Conservation (phyloP, 2,329 filamentous ascomycete species). For the Fusarium sulawesiense region DNA sequence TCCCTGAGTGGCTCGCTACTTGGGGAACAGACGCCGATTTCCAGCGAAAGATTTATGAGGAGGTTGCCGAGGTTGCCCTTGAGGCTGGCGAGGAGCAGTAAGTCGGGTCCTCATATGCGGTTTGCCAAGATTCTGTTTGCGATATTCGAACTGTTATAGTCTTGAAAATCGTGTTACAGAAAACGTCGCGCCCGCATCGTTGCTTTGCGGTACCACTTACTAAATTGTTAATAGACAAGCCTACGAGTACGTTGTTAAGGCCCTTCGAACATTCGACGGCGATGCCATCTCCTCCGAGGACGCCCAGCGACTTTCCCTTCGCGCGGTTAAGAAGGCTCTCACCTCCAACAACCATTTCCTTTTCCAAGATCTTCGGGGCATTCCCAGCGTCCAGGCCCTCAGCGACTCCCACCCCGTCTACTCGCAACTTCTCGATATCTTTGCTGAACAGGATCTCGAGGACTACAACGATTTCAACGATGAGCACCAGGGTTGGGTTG, state of each 20-base stretch:
- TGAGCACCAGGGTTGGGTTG: constrained; percentile 87
- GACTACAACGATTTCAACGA: constrained; percentile 96
- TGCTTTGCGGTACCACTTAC: constrained; percentile 11
- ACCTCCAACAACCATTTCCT: constrained; percentile 69
- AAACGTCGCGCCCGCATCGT: neutral
- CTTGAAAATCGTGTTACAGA: neutral
- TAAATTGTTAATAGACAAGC: constrained; percentile 59
- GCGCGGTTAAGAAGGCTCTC: constrained; percentile 66
- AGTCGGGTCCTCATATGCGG: constrained; percentile 51
- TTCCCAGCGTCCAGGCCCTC: constrained; percentile 86
- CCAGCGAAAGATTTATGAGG: constrained; percentile 84
- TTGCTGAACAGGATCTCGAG: constrained; percentile 92
- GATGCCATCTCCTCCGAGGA: constrained; percentile 68
- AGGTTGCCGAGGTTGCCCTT: constrained; percentile 82
- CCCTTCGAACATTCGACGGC: constrained; percentile 69
- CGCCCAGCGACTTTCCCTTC: constrained; percentile 69
- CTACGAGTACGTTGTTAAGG: constrained; percentile 75
- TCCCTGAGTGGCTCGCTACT: constrained; percentile 82
- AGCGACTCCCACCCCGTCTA: constrained; percentile 85
- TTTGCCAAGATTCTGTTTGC: constrained; percentile 2
- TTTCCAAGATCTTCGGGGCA: constrained; percentile 84
- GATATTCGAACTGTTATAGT: neutral
- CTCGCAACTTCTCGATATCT: constrained; percentile 94
- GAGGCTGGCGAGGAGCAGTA: constrained; percentile 82
- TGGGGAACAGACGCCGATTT: constrained; percentile 89